Evolutionary conservation across 495 filamentous ascomycete species (phyloP).

Genomic region (Tuber umbilicatum): DNA sequence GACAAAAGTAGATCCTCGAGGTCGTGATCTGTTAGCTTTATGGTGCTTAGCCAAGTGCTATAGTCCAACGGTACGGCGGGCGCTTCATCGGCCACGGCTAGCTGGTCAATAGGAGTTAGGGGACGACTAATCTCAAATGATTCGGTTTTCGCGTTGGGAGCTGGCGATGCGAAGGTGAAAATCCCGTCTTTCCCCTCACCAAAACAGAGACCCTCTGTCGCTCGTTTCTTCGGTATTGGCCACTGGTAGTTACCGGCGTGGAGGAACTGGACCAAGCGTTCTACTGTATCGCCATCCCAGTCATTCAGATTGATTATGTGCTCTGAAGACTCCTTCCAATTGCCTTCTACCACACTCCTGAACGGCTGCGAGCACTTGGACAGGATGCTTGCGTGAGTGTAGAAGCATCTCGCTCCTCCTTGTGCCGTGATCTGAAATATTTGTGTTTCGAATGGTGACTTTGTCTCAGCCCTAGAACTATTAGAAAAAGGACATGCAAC

Average conservation of each 20-base stretch:
- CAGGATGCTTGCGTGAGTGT: slow-evolving; percentile 7
- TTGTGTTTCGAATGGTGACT: neutral
- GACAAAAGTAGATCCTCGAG: slow-evolving; percentile 5
- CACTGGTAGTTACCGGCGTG: slow-evolving; percentile 13
- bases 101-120: slow-evolving; percentile 13
- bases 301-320: slow-evolving; percentile 7
- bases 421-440: slow-evolving; percentile 8
- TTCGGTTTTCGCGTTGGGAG: neutral
- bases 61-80: neutral
- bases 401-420: slow-evolving; percentile 1
- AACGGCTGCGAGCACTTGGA: slow-evolving; percentile 7
- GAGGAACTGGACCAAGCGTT: slow-evolving; percentile 7
- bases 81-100: neutral
- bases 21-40: slow-evolving; percentile 1
- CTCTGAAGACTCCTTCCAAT: neutral
- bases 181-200: neutral
- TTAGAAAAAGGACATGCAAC: neutral
- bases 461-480: neutral
- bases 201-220: neutral
- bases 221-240: neutral
- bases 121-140: slow-evolving; percentile 1
- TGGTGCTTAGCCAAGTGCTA: neutral
- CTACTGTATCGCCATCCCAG: slow-evolving; percentile 15
- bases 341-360: neutral
- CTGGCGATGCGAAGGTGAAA: neutral